Evolutionary conservation across 495 filamentous ascomycete genomes (phyloP), one percentile per base, ranked within the genome.

Genomic region (Aspergillus coremiiformis): DNA sequence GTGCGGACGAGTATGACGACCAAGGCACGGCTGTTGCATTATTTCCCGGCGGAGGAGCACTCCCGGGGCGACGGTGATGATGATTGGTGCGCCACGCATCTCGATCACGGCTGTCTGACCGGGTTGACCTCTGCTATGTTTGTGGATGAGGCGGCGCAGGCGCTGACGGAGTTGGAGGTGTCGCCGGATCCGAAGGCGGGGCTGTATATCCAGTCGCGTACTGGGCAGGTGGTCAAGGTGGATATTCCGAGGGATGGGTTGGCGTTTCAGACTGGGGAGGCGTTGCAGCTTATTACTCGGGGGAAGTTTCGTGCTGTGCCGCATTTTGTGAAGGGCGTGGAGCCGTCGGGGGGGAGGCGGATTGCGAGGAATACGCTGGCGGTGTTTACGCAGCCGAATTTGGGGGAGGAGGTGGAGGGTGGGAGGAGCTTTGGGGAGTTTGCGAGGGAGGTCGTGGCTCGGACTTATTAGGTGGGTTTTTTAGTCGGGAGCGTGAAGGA

Each of bases 61-160:
- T n/a, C n/a, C n/a, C n/a, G n/a, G n/a, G n/a, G n/a, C n/a, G n/a
- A 65, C n/a, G 79, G 81, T 30, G 83, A 86, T 50, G 92, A 96
- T 65, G 88, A 91, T 65, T 99, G 93, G 93, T 99, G 93, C 67
- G 87, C 90, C 3, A 95, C 90, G 2, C 94, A 98, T 65, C 71
- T 92, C 44, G 92, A 96, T 65, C 89, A 95, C 56, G 90, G 92
- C 44, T 96, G 93, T 65, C 74, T 98, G 21, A 96, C 90, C 0
- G 93, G 93, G 15, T 76, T 99, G 26, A 99, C 94, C 0, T 90
- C 86, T 5, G 90, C 92, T 35, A 93, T 97, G 88, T 99, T 95
- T 65, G 76, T 96, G 56, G 89, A 97, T 64, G 92, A 97, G 69
- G 68, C 75, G 32, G 12, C 2, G 32, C 9, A 11, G 32, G 37